A percentile compares a stretch with the other conserved stretches of the same genome.
These are phyloP conservation scores for Musa acuminata DNA, from an alignment of 176 grass and related monocot genomes.

Conservation along the genomic window DNA sequence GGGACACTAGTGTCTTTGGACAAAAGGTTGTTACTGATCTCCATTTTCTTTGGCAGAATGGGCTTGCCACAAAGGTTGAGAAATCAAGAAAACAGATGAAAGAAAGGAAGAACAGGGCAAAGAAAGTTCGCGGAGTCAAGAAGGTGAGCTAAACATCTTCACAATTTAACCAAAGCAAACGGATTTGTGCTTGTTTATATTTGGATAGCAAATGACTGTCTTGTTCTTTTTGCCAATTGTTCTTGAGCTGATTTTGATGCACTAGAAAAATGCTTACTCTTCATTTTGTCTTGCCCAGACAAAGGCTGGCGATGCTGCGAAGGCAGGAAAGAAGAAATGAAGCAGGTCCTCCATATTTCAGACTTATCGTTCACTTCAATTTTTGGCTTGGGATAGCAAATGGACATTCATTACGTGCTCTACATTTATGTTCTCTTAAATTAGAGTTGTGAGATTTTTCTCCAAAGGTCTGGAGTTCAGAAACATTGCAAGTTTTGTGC, in stretches of 20 bases:
- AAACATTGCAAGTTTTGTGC: too few species aligned
- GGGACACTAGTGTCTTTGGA: too few species aligned
- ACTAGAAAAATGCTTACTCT: background rate
- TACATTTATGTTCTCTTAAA: background rate
- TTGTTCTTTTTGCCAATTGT: background rate
- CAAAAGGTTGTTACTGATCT: too few species aligned
- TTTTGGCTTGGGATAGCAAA: background rate
- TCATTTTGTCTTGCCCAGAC: background rate
- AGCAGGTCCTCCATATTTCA: background rate
- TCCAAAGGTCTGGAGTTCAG: background rate
- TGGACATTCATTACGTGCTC: background rate
- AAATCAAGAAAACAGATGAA: background rate
- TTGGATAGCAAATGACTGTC: too few species aligned
- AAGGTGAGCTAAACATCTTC: background rate
- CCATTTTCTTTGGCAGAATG: background rate
- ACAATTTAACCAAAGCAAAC: background rate
- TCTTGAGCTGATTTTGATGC: background rate
- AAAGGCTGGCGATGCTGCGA: background rate
- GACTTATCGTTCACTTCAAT: background rate
- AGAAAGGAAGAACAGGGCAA: conserved; percentile 6
- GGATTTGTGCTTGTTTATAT: too few species aligned
- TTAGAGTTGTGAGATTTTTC: background rate
- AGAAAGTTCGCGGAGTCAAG: conserved; percentile 1
- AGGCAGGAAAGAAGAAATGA: conserved; percentile 9
- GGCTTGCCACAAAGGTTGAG: background rate